Percentiles rank a stretch among this genome's conserved stretches.
These are phyloP conservation scores for Candida pseudoglaebosa DNA, from an alignment of 805 yeast species.

Conservation along the genomic window DNA sequence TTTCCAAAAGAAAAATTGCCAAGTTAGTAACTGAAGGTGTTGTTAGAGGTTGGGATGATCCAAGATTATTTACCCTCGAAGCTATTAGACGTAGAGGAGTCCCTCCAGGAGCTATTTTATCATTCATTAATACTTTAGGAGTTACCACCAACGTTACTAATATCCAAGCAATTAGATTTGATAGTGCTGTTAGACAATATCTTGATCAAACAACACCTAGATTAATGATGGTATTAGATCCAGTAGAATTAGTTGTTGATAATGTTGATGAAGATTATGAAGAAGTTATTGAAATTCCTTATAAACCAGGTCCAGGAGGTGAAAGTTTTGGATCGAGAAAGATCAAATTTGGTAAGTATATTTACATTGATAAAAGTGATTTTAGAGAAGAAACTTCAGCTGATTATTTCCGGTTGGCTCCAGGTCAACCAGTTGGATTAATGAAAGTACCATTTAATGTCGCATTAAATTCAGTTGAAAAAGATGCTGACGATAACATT, in stretches of 20 bases:
- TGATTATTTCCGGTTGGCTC: slow-evolving; percentile 91
- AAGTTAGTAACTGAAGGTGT: slow-evolving; percentile 74
- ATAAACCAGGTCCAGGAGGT: slow-evolving; percentile 69
- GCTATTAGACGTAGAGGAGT: slow-evolving; percentile 96
- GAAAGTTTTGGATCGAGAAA: slow-evolving; percentile 59
- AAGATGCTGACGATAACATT: slow-evolving; percentile 60
- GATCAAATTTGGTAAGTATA: slow-evolving; percentile 69
- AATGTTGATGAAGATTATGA: slow-evolving; percentile 69
- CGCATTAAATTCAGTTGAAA: slow-evolving; percentile 64
- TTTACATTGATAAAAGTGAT: slow-evolving; percentile 87
- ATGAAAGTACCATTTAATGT: slow-evolving; percentile 86
- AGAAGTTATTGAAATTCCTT: slow-evolving; percentile 74
- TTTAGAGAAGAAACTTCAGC: slow-evolving; percentile 59
- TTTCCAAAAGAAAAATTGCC: slow-evolving; percentile 95
- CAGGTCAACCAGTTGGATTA: slow-evolving; percentile 91
- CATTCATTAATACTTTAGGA: slow-evolving; percentile 91
- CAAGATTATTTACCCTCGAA: slow-evolving; percentile 90
- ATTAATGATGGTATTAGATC: slow-evolving; percentile 87
- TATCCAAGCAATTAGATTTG: slow-evolving; percentile 87
- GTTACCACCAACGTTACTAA: slow-evolving; percentile 92
- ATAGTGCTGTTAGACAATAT: slow-evolving; percentile 79
- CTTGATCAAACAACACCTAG: slow-evolving; percentile 92
- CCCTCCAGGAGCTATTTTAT: slow-evolving; percentile 96
- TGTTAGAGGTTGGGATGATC: slow-evolving; percentile 98
- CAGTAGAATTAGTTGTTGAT: slow-evolving; percentile 77